These are phyloP conservation scores for Botrytis squamosa DNA, from an alignment of 2,329 filamentous ascomycete species.

Conservation along the genomic window DNA sequence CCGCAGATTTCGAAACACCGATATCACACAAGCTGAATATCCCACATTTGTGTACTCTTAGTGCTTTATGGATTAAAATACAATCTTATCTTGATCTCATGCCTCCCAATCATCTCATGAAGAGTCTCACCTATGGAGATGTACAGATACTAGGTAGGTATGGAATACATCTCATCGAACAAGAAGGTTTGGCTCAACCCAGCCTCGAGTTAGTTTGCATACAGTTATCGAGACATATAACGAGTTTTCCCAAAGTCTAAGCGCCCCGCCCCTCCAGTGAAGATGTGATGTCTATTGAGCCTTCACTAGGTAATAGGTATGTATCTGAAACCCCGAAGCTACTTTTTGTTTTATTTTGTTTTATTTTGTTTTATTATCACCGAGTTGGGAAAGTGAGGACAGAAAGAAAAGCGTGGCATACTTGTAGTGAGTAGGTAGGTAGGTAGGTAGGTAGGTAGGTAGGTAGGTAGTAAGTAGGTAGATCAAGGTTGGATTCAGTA, in stretches of 20 bases:
- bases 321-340: neutral
- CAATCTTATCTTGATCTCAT: neutral
- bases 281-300: neutral
- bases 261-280: neutral
- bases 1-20: neutral
- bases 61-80: neutral
- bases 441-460: too few relatives aligned
- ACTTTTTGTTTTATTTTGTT: neutral
- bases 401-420: neutral
- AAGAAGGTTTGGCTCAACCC: neutral
- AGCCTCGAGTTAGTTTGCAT: neutral
- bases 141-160: neutral
- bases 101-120: neutral
- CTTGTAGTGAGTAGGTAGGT: neutral
- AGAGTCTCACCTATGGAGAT: neutral
- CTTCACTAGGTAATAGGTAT: neutral
- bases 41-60: neutral
- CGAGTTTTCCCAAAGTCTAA: neutral
- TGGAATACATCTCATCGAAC: neutral
- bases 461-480: neutral
- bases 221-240: neutral
- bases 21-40: neutral
- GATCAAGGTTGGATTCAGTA: neutral
- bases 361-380: neutral
- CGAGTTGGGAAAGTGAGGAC: neutral